These are phyloP conservation scores for Phaeosphaeriaceae sp. DNA, from an alignment of 2,329 filamentous ascomycete species.

Conservation along the genomic window DNA sequence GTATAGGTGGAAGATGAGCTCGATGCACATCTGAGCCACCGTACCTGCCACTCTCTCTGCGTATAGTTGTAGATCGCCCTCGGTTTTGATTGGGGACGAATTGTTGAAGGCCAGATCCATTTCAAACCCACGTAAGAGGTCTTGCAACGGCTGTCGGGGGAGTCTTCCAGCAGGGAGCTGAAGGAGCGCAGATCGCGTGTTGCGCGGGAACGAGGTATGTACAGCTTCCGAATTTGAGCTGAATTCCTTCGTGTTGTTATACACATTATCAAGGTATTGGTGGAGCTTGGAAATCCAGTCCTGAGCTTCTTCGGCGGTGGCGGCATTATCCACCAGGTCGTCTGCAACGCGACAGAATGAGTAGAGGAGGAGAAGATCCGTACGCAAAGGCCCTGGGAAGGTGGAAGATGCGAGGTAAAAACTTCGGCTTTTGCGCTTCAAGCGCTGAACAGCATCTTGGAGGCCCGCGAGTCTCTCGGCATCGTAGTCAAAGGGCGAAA, in stretches of 20 bases:
- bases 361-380: slow-evolving; percentile 73
- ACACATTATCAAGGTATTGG: slow-evolving; percentile 63
- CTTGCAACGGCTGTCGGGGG: slow-evolving; percentile 65
- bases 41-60: slow-evolving; percentile 74
- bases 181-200: slow-evolving; percentile 62
- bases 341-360: slow-evolving; percentile 78
- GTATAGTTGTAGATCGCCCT: slow-evolving; percentile 68
- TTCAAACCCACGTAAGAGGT: slow-evolving; percentile 71
- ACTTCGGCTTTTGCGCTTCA: slow-evolving; percentile 72
- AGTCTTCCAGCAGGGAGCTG: slow-evolving; percentile 67
- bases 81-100: slow-evolving; percentile 62
- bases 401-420: slow-evolving; percentile 76
- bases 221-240: slow-evolving; percentile 45
- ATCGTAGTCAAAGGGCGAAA: slow-evolving; percentile 61
- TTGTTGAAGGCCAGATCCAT: slow-evolving; percentile 68
- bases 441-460: slow-evolving; percentile 63
- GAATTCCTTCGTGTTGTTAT: slow-evolving; percentile 37
- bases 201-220: slow-evolving; percentile 59
- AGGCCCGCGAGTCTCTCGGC: slow-evolving; percentile 65
- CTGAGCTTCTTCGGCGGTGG: slow-evolving; percentile 59
- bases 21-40: slow-evolving; percentile 71
- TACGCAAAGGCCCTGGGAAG: slow-evolving; percentile 71
- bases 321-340: slow-evolving; percentile 73
- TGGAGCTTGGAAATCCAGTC: slow-evolving; percentile 66
- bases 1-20: slow-evolving; percentile 69